phyloP scores from a whole-genome alignment of 228 moss, liverwort and hornwort species.

The Sphagnum magellanicum region DNA sequence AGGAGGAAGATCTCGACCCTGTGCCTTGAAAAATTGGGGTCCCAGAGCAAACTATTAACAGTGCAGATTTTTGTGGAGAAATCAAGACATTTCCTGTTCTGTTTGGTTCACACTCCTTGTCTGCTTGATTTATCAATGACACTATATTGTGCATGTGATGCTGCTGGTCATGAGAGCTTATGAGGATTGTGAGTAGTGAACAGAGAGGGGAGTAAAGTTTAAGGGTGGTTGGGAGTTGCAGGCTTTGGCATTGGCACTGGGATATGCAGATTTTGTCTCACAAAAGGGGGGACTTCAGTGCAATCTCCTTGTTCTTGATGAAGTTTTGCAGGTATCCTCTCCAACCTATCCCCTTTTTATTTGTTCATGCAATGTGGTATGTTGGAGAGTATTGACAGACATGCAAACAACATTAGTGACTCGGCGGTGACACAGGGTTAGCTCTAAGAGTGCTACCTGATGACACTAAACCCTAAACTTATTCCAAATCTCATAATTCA shows the following conservation, averaged over 20 bases:
- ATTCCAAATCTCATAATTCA: no score
- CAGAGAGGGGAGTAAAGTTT: no score
- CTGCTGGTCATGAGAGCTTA: no score
- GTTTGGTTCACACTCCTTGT: neutral
- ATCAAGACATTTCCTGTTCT: neutral
- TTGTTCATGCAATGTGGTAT: no score
- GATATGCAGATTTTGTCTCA: slow-evolving; percentile 78
- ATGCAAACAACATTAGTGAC: no score
- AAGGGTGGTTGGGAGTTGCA: slow-evolving; percentile 15
- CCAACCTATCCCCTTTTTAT: no score
- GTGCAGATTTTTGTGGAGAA: neutral
- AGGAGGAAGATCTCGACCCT: neutral
- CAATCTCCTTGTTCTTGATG: slow-evolving; percentile 93
- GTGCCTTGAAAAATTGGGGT: neutral
- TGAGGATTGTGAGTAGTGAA: no score
- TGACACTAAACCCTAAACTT: no score
- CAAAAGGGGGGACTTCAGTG: slow-evolving; percentile 84
- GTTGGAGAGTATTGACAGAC: no score
- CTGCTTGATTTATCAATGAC: neutral
- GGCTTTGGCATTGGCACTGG: slow-evolving; percentile 87
- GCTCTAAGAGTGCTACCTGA: no score
- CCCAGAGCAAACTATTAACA: neutral
- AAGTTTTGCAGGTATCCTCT: slow-evolving; percentile 77
- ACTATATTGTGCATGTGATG: no score
- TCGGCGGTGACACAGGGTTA: no score